Conservation (phyloP, 2,329 filamentous ascomycete genomes). For the Celoporthe dispersa region DNA sequence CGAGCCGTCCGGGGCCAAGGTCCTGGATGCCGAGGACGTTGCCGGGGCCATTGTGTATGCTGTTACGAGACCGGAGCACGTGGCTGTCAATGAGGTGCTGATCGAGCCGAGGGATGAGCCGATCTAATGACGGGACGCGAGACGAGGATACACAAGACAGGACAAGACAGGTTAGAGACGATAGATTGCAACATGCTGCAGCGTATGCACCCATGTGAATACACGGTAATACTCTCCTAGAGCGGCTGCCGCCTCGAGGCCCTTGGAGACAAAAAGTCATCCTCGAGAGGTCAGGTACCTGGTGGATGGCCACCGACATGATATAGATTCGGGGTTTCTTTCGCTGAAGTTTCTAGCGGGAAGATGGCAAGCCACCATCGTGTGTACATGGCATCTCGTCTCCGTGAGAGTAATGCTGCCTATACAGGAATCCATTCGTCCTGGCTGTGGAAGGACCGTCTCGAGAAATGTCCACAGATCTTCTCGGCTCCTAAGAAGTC, state of each 20-base stretch:
- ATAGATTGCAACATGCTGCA: background rate
- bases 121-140: conserved; percentile 50
- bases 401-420: background rate
- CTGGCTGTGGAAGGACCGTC: too few relatives aligned
- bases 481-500: too few relatives aligned
- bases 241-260: too few relatives aligned
- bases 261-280: too few relatives aligned
- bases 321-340: too few relatives aligned
- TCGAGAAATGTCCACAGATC: too few relatives aligned
- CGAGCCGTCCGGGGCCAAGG: conserved; percentile 74
- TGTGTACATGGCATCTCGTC: too few relatives aligned
- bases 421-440: too few relatives aligned
- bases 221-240: background rate
- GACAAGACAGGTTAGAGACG: background rate
- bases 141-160: background rate
- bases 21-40: conserved; percentile 74
- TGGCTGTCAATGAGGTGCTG: conserved; percentile 79
- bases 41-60: conserved; percentile 76
- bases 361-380: too few relatives aligned
- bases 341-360: too few relatives aligned
- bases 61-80: conserved; percentile 73
- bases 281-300: too few relatives aligned
- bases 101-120: conserved; percentile 80
- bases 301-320: too few relatives aligned
- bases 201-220: background rate